Evolutionary conservation across 2,329 filamentous ascomycete species (phyloP), one percentile per base, ranked within the genome.

Genomic region (Aspergillus cejpii): DNA sequence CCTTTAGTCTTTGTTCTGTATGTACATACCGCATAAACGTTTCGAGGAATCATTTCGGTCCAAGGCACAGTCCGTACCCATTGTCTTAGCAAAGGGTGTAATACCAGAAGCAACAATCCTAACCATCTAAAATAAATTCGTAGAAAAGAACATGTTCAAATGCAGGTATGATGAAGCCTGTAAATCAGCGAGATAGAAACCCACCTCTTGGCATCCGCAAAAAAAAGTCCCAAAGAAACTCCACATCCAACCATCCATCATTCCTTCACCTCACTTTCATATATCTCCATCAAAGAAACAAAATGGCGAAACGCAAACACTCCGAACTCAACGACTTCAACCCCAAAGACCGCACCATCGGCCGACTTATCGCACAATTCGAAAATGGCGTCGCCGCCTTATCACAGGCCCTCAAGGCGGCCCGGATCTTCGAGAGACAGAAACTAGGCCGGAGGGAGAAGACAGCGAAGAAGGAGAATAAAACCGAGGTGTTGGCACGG

Each of bases 351-450:
- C 57, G 59, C 37, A 41, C 55, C 38, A 59, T 59, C 43, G 61
- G 37, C 26, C 67, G 71, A 12, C 57, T 76, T 3, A 64, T 67
- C 28, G 61, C 70, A 42, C 72, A 74, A 50, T 68, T 81, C 46
- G 66, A 74, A 24, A 68, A 74, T 37, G 74, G 73, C 20, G 70
- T 73, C 34, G 73, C 74, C 44, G 57, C 70, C 15, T 67, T 83
- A 3, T 66, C 69, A 15, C 64, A 70, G 20, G 77, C 76, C 1
- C 70, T 83, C 34, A 81, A 80, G 56, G 67, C 75, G 7, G 77
- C 77, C 27, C 76, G 77, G 34, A 75, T 76, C 8, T 80, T 83
- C 52, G 80, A 84, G 61, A 69, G 79, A 39, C 80, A 83, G 62
- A 83, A 83, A 59, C 67, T 82, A 45, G 75, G 78, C 17, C 70